These are phyloP conservation scores for Acacia melanoxylon DNA, from an alignment of 306 rosid genomes.

Conservation along the genomic window DNA sequence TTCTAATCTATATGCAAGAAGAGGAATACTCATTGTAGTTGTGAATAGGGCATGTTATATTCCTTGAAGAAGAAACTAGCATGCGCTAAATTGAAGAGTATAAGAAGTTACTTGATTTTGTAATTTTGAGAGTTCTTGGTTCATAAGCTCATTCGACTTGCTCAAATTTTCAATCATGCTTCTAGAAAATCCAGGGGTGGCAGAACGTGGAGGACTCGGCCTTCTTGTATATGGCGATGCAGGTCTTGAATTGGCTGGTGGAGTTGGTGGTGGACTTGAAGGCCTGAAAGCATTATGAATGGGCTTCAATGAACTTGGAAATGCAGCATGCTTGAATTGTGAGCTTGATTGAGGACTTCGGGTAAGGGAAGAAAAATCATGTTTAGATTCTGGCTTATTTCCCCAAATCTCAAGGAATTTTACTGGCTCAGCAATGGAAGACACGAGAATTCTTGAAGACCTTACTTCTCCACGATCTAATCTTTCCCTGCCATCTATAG, in stretches of 20 bases:
- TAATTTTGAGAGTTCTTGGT: constrained; percentile 54
- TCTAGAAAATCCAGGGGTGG: constrained; percentile 52
- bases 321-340: constrained; percentile 54
- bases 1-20: constrained; percentile 44
- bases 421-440: constrained; percentile 54
- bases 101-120: constrained; percentile 43
- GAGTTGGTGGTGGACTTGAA: constrained; percentile 35
- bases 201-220: constrained; percentile 63
- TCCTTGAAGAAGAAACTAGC: neutral
- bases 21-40: neutral
- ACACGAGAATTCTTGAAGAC: constrained; percentile 52
- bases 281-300: constrained; percentile 56
- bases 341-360: constrained; percentile 48
- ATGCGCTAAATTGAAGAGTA: neutral
- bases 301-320: constrained; percentile 58
- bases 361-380: constrained; percentile 43
- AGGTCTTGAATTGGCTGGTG: constrained; percentile 42
- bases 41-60: neutral
- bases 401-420: constrained; percentile 57
- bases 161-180: constrained; percentile 58
- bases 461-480: constrained; percentile 43
- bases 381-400: constrained; percentile 37
- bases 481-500: constrained; percentile 52
- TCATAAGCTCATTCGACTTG: constrained; percentile 49
- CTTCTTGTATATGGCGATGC: constrained; percentile 53